Evolutionary conservation across 192 early-diverging fungal genomes (phyloP), one percentile per base, ranked within the genome.

Genomic region (Obelidium mucronatum): DNA sequence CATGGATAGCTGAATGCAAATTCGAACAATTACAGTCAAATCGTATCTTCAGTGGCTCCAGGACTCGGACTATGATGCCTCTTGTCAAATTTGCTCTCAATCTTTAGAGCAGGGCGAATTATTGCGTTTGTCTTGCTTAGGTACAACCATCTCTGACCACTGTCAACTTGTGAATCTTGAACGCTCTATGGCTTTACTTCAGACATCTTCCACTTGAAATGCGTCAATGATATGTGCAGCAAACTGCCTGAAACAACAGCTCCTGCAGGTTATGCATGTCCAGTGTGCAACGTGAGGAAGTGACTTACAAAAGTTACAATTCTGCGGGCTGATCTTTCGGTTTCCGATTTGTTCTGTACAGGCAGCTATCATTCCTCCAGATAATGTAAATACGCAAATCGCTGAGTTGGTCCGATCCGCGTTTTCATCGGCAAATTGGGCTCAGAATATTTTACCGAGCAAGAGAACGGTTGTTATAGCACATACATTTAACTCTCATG

Each of bases 1-100:
- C n/a, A n/a, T n/a, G n/a, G n/a, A n/a, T n/a, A n/a, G n/a, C n/a
- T n/a, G n/a, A n/a, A 17, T 48, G 17, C 60, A 37, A 74, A 36
- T 66, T 33, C 59, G 26, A 35, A 40, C 34, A 51, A 71, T 62
- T 53, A 24, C 74, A 78, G 88, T 89, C 31, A 65, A 80, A 34
- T 80, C 85, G 31, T 89, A 89, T 78, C 73, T 89, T 55, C 78
- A 82, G 53, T 89, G 88, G 88, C 84, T 89, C 22, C 81, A 89
- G 72, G 88, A 88, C 75, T 74, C 69, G 42, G 88, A 88, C 63
- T 89, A 81, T 77, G 82, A 85, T 33, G 66, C 84, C 61, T 52
- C 80, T 40, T 89, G 88, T 62, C 53, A 35, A 30, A 71, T 88
- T n/a, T 89, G 88, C 74, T 52, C 28, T 19, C 36, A 62, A 39